Evolutionary conservation across 164 flowering plant species (phyloP).

Genomic region (Hamamelis virginiana): DNA sequence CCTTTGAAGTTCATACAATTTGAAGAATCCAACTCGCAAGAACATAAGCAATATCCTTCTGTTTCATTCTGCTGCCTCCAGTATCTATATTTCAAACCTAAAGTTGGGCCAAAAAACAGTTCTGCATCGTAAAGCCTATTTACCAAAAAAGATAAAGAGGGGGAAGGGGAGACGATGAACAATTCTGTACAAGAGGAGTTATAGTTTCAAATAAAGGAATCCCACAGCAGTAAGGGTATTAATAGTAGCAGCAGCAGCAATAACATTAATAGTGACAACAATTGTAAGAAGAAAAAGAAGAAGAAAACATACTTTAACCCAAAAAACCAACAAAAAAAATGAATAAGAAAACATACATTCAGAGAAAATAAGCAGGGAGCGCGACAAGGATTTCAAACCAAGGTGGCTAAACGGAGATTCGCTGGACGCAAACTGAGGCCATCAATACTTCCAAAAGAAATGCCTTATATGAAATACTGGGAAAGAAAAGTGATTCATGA

Average conservation of each 20-base stretch:
- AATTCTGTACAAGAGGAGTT: background rate
- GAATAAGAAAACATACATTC: background rate
- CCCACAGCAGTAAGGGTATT: background rate
- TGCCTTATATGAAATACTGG: conserved; percentile 5
- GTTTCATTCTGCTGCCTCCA: background rate
- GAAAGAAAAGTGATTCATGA: background rate
- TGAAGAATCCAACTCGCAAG: background rate
- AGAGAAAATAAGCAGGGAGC: background rate
- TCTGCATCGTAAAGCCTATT: background rate
- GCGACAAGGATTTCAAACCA: conserved; percentile 1
- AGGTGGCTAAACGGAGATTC: conserved; percentile 1
- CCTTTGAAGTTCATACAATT: background rate
- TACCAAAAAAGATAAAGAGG: background rate
- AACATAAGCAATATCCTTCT: conserved; percentile 2
- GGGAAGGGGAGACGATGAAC: background rate
- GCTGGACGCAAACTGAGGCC: background rate
- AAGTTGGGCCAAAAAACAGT: background rate
- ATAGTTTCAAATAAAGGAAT: background rate
- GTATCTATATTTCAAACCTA: background rate
- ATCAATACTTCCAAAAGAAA: conserved; percentile 1
- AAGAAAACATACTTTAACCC: background rate
- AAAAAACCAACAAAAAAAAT: background rate
- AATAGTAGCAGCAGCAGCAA: background rate
- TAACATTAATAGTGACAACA: background rate
- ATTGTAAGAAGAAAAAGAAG: too few relatives aligned